phyloP scores from a whole-genome alignment of 2,329 filamentous ascomycete genomes.

The Phaeosphaeria sp. region DNA sequence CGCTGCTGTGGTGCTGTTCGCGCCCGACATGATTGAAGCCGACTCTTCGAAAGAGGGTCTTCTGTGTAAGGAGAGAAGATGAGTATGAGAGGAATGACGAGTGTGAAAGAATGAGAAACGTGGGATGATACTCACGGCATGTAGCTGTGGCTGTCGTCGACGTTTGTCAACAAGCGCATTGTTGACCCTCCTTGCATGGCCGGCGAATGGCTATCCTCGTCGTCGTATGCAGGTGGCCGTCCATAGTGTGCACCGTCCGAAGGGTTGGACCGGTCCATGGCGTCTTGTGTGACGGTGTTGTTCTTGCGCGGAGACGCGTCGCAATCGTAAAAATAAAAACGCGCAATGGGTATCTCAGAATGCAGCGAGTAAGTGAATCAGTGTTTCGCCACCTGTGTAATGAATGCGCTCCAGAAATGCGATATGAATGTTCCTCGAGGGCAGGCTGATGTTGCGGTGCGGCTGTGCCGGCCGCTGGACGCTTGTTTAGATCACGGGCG shows the following conservation, averaged over 20 bases:
- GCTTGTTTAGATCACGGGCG: conserved; percentile 17
- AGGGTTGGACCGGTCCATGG: conserved; percentile 44
- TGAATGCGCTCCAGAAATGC: conserved; percentile 17
- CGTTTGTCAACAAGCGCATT: conserved; percentile 59
- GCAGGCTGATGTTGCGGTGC: conserved; percentile 12
- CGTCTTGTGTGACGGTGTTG: conserved; percentile 21
- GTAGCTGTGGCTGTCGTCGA: conserved; percentile 51
- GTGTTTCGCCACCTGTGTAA: conserved; percentile 9
- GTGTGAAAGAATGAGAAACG: conserved; percentile 27
- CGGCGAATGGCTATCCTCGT: conserved; percentile 45
- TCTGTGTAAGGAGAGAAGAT: conserved; percentile 29
- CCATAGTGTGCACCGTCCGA: conserved; percentile 45
- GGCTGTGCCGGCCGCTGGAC: neutral
- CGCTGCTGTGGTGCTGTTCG: conserved; percentile 42
- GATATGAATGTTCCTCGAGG: conserved; percentile 23
- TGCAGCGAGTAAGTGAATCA: conserved; percentile 2
- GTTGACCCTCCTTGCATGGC: conserved; percentile 51
- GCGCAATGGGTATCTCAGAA: neutral
- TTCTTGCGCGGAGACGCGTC: conserved; percentile 1
- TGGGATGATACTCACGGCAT: conserved; percentile 50
- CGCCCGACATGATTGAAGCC: conserved; percentile 42
- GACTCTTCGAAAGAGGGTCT: conserved; percentile 37
- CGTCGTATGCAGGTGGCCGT: conserved; percentile 55
- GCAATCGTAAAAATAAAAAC: neutral
- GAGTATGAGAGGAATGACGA: conserved; percentile 20